phyloP scores from a whole-genome alignment of 345 rosid species.

The Laguncularia racemosa region DNA sequence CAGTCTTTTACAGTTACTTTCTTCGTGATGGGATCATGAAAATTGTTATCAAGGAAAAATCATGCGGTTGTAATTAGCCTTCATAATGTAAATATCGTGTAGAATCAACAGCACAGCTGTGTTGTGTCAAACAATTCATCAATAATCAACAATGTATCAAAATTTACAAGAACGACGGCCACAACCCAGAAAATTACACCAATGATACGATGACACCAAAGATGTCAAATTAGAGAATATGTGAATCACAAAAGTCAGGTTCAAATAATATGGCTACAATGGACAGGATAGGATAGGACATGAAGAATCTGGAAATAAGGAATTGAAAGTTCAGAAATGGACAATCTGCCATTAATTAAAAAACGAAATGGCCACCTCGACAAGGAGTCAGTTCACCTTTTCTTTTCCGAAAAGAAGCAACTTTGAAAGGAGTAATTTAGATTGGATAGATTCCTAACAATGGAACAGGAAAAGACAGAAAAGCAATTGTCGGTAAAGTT shows the following conservation, averaged over 20 bases:
- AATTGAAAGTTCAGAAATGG: neutral
- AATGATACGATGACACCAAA: neutral
- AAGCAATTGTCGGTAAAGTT: slow-evolving; percentile 19
- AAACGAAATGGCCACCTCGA: neutral
- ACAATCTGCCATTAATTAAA: neutral
- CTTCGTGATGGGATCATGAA: too few species aligned
- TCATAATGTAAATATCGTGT: too few species aligned
- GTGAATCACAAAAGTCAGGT: neutral
- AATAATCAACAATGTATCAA: too few species aligned
- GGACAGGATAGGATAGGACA: neutral
- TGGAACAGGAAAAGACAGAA: slow-evolving; percentile 4
- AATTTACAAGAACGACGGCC: too few species aligned
- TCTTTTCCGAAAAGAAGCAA: slow-evolving; percentile 18
- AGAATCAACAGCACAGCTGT: too few species aligned
- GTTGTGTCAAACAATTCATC: too few species aligned
- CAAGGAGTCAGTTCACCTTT: slow-evolving; percentile 6
- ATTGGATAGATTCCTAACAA: slow-evolving; percentile 22
- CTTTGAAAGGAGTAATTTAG: slow-evolving; percentile 11
- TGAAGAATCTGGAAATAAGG: neutral
- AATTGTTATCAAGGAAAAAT: too few species aligned
- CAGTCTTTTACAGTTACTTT: too few species aligned
- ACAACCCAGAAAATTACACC: neutral
- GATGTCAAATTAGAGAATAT: neutral
- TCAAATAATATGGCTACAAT: neutral
- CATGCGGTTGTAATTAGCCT: too few species aligned